Base-by-base conservation (phyloP, 2,329 filamentous ascomycete species). In the Furcasterigmium sp. region DNA sequence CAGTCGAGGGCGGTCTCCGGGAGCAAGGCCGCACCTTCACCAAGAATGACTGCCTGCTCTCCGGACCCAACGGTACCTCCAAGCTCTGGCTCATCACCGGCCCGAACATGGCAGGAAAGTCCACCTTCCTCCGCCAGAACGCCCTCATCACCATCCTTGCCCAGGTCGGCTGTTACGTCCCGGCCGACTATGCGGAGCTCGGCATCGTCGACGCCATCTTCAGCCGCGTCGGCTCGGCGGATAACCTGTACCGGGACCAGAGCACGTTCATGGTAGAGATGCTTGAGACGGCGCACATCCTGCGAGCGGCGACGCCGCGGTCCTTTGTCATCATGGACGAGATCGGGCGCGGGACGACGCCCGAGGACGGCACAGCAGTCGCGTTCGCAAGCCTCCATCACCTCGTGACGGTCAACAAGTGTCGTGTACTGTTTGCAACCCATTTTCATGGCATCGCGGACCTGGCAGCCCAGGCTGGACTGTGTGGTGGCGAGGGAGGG, bases 211-310 rank as follows among this genome's bases (percentile, higher is more conserved):
- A 98, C 65, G 89, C 91, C 56, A 85, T 98, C 42, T 97, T 95
- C 69, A 93, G 85, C 58, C 87, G 93, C 59, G 85, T 94, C 18
- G 93, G 93, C 2, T 94, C 90, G 1, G 93, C 91, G 2, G 94
- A 98, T 62, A 91, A 95, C 60, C 73, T 98, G n/a, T 96, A 87
- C 68, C 80, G 82, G 40, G 87, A 95, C 67, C 91, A 97, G 63
- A 95, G 89, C 42, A 98, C 94, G 0, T 98, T 98, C 65, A 97
- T 98, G 93, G 89, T 97, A 1, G 93, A 98, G 68, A 98, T 98
- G 93, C 76, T 96, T 3, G 93, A 98, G 66, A 95, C 93, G 17
- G 91, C 91, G 2, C 77, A 85, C 20, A 98, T 98, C 42, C 75
- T 98, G 41, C 87, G 85, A 47, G 76, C 87, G 52, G 91, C 93